Base-by-base conservation (phyloP, 768 basidiomycete species). In the Dendrothele bispora region DNA sequence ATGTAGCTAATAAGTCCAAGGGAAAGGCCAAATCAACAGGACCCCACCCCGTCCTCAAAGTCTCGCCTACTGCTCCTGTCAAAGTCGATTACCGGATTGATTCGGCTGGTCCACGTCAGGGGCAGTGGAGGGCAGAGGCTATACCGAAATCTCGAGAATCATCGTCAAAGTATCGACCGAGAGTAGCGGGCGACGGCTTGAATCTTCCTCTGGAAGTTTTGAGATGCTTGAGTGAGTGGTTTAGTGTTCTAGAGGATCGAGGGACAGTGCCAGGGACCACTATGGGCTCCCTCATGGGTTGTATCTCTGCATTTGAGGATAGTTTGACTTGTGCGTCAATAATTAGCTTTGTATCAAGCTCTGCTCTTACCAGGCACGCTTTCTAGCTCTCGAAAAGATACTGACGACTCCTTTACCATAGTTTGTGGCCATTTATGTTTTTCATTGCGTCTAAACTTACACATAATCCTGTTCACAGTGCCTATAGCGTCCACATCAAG, bases 401-500 rank as follows among this genome's bases (percentile, higher is more conserved):
- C 52, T 86, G 48, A 83, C 83, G 0, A 84, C 80, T 0, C 83
- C 83, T 3, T 58, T 85, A 28, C 84, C 82, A n/a, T 82, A 82
- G 82, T 84, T 54, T 56, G 83, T 72, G 7, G n/a, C 20, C 18
- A 17, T 26, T 25, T 22, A 28, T 20, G 42, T 21, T 34, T n/a
- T 49, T 27, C 10, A 30, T 34, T 29, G 28, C 36, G 38, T 30
- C 41, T 50, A 11, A 51, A 46, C 17, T 36, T 37, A n/a, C 14
- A 37, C 36, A 32, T 10, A 48, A 83, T 83, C 12, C n/a, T n/a
- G n/a, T 84, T 79, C 55, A 74, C 83, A 45, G 22, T 26, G 30
- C 32, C 14, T 36, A 34, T 21, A 45, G 22, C 3, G 79, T 77
- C 10, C 83, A 84, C 57, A 84, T 85, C 55, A 70, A 76, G 78